Evolutionary conservation across 805 yeast species (phyloP), one percentile per base, ranked within the genome.

Genomic region (Zygotorulaspora sp.): DNA sequence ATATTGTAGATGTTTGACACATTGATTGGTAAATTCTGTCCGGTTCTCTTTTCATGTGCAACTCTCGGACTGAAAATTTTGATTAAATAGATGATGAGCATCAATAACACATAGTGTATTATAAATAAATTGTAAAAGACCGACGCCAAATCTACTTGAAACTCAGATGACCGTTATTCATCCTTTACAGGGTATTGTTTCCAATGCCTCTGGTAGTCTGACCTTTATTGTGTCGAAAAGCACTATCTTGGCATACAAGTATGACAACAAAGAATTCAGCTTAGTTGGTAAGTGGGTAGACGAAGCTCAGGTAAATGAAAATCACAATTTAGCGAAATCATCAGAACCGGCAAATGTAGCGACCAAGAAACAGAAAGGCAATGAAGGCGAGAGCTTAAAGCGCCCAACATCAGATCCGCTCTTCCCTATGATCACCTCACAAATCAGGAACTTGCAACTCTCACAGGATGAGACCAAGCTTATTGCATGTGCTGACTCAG

Each of bases 401-500:
- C 80, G 78, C 38, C 63, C 65, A 32, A 53, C 66, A 5, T 79
- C 84, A 12, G 83, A 84, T 2, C 72, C 78, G 1, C 87, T 84
- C 6, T 83, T 83, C 3, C 83, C 85, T 16, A 77, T 75, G 35
- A 69, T 75, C 17, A 77, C 72, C 57, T 80, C 80, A 44, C 78
- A 81, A 49, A 76, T 89, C 33, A 73, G 95, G 57, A 72, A 78
- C 15, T 58, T 89, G 45, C 61, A 64, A 6, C 54, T 86, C 35
- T 65, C 78, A 6, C 63, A 74, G 16, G 66, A 73, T 48, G 83
- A 78, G 31, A 58, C 67, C 28, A 67, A 70, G 50, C 57, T 89
- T 24, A 67, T 84, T 17, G 83, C 78, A 1, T 78, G 85, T 30
- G 80, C 94, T 2, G 95, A 86, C 55, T 82, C 81, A 40, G 94